Evolutionary conservation across 2,329 filamentous ascomycete genomes (phyloP).

Genomic region (Apiospora koreana): DNA sequence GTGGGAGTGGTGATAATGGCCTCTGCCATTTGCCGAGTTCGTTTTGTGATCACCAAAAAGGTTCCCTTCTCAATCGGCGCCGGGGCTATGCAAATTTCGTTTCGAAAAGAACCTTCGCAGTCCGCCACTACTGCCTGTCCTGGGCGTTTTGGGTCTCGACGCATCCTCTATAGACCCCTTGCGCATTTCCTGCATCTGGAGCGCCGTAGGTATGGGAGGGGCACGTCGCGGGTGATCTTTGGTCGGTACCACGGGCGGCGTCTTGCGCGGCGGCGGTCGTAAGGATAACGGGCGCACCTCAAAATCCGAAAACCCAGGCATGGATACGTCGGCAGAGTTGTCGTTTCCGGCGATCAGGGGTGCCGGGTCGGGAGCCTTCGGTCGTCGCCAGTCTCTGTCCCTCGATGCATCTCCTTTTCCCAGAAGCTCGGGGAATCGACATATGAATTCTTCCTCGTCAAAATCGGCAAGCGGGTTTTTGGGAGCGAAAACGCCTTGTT

Average conservation of each 20-base stretch:
- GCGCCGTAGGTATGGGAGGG: constrained; percentile 10
- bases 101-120: constrained; percentile 38
- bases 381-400: neutral
- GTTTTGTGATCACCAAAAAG: neutral
- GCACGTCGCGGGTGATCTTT: constrained; percentile 6
- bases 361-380: neutral
- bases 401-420: constrained; percentile 18
- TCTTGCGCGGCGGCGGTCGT: constrained; percentile 12
- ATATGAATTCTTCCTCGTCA: constrained; percentile 32
- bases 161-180: neutral
- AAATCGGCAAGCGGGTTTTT: constrained; percentile 16
- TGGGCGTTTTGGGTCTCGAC: neutral
- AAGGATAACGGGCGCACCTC: constrained; percentile 12
- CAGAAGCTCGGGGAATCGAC: constrained; percentile 30
- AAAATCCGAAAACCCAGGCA: constrained; percentile 9
- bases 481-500: constrained; percentile 37
- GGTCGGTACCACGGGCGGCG: constrained; percentile 11
- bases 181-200: constrained; percentile 15
- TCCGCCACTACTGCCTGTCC: constrained; percentile 6
- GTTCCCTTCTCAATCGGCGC: neutral
- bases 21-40: neutral
- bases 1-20: too few relatives aligned
- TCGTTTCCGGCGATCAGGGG: neutral
- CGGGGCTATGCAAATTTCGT: neutral
- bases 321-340: neutral